These are phyloP conservation scores for Salix purpurea DNA, from an alignment of 345 rosid genomes.

Conservation along the genomic window DNA sequence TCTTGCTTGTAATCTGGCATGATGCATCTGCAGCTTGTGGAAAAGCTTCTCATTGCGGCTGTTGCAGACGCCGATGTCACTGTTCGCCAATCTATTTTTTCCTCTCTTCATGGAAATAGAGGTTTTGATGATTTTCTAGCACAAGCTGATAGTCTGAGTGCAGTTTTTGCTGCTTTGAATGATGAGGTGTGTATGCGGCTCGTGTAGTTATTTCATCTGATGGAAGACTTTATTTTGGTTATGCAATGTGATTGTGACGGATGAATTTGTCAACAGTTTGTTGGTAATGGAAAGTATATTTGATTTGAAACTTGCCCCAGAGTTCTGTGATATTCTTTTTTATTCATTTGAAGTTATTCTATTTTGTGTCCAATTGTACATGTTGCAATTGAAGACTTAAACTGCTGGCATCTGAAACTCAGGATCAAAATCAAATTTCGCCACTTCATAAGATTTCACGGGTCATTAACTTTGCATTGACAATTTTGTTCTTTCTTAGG, in stretches of 20 bases:
- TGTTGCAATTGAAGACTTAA: neutral
- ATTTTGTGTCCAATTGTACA: neutral
- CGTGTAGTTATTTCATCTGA: neutral
- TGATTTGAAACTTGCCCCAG: neutral
- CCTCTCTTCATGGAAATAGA: conserved; percentile 65
- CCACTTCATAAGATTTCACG: neutral
- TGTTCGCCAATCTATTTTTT: conserved; percentile 88
- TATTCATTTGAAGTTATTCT: neutral
- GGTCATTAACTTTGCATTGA: neutral
- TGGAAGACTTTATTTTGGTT: neutral
- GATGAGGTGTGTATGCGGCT: conserved; percentile 61
- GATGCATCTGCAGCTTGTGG: conserved; percentile 75
- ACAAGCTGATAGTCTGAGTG: conserved; percentile 93
- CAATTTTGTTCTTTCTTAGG: neutral
- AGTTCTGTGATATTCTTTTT: neutral
- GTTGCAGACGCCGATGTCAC: conserved; percentile 96
- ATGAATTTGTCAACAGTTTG: neutral
- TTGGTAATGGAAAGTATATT: neutral
- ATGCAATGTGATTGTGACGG: neutral
- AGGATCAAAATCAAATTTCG: neutral
- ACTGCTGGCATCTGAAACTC: neutral
- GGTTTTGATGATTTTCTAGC: conserved; percentile 94
- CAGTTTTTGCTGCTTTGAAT: conserved; percentile 94
- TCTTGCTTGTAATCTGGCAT: conserved; percentile 24
- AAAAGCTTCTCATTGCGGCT: conserved; percentile 93